Conservation (phyloP, 306 rosid genomes). For the Dicorynia guianensis region DNA sequence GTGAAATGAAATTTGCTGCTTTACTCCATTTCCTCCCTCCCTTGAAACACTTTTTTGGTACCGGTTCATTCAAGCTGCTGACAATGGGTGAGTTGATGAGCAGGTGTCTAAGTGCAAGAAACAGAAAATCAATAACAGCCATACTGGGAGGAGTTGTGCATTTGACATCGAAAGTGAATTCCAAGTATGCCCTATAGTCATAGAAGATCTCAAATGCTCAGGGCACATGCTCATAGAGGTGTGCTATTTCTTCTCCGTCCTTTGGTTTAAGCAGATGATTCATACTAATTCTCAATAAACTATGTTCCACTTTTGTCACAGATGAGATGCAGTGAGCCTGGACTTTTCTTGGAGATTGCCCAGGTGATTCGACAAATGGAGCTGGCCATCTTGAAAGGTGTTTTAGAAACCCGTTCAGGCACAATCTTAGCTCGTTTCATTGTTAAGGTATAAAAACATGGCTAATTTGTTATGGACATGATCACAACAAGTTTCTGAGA, state of each 20-base stretch:
- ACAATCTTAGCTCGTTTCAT: constrained; percentile 75
- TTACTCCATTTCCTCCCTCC: background rate
- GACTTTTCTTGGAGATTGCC: constrained; percentile 82
- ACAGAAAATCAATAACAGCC: constrained; percentile 32
- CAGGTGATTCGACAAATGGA: constrained; percentile 67
- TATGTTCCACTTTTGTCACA: constrained; percentile 23
- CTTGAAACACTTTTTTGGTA: background rate
- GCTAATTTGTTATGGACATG: background rate
- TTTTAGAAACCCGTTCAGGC: constrained; percentile 57
- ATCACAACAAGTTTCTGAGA: background rate
- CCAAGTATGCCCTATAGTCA: constrained; percentile 71
- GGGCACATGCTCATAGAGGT: constrained; percentile 92
- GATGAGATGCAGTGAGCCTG: constrained; percentile 73
- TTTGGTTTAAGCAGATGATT: background rate
- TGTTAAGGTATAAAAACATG: constrained; percentile 64
- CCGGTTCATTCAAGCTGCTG: constrained; percentile 29
- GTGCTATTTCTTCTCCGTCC: background rate
- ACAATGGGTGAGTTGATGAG: constrained; percentile 26
- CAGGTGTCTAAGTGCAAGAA: constrained; percentile 59
- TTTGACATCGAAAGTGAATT: constrained; percentile 62
- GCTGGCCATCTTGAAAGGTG: constrained; percentile 76
- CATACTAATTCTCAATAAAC: constrained; percentile 4
- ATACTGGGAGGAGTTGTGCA: constrained; percentile 75
- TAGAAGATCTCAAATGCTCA: constrained; percentile 80
- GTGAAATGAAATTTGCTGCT: constrained; percentile 1